Evolutionary conservation across 352 stramenopile genomes (phyloP).

Genomic region (Phytophthora meadii): DNA sequence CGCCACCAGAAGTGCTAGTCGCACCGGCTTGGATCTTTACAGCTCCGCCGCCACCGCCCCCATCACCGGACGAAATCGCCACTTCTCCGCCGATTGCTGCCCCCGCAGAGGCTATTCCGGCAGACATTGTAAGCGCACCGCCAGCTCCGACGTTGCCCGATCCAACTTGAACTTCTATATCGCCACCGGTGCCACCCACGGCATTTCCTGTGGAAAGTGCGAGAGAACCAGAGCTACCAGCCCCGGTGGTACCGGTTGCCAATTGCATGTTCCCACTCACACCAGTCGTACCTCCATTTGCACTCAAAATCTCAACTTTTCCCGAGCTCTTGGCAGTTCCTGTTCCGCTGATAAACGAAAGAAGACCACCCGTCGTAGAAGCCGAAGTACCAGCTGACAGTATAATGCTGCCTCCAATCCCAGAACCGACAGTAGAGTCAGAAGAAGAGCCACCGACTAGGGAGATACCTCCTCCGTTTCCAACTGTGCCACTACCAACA

Average conservation of each 20-base stretch:
- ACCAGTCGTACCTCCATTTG: conserved; percentile 39
- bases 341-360: conserved; percentile 47
- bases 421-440: conserved; percentile 21
- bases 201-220: conserved; percentile 53
- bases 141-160: conserved; percentile 50
- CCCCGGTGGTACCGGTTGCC: conserved; percentile 45
- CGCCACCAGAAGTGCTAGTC: conserved; percentile 26
- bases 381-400: conserved; percentile 45
- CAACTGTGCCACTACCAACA: conserved; percentile 34
- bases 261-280: conserved; percentile 61
- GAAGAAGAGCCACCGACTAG: conserved; percentile 24
- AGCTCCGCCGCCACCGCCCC: conserved; percentile 39
- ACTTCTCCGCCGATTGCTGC: conserved; percentile 36
- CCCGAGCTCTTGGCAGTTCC: conserved; percentile 51
- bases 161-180: conserved; percentile 52
- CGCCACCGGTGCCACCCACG: conserved; percentile 52
- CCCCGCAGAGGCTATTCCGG: conserved; percentile 33
- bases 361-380: conserved; percentile 41
- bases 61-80: conserved; percentile 39
- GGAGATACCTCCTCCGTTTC: conserved; percentile 37
- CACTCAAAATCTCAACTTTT: conserved; percentile 47
- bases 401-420: conserved; percentile 46
- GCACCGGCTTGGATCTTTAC: conserved; percentile 32
- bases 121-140: conserved; percentile 45
- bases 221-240: conserved; percentile 57